These are phyloP conservation scores for Phytophthora crassamura DNA, from an alignment of 352 stramenopile genomes.

Conservation along the genomic window DNA sequence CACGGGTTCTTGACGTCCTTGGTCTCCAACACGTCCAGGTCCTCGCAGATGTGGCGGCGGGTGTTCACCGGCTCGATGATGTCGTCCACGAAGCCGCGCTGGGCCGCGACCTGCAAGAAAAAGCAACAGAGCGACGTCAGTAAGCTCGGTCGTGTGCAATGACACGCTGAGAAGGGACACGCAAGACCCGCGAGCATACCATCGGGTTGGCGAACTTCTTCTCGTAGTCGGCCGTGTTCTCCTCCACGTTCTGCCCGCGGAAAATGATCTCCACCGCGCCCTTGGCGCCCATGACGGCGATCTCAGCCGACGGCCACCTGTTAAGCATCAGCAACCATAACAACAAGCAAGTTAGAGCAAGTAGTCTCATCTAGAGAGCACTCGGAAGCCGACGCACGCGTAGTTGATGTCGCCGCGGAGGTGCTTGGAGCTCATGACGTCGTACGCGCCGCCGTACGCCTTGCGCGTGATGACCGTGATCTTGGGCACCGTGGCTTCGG, in stretches of 20 bases:
- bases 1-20: conserved; percentile 94
- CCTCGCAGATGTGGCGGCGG: conserved; percentile 94
- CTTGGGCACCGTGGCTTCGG: conserved; percentile 98
- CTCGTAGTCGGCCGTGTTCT: conserved; percentile 96
- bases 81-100: conserved; percentile 98
- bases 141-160: conserved; percentile 14
- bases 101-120: conserved; percentile 85
- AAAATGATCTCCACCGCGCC: conserved; percentile 99
- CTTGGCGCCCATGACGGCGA: conserved; percentile 94
- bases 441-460: conserved; percentile 98
- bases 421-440: conserved; percentile 99
- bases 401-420: conserved; percentile 98
- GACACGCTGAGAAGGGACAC: conserved; percentile 8
- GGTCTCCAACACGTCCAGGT: conserved; percentile 94
- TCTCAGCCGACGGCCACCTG: conserved; percentile 80
- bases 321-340: conserved; percentile 4
- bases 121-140: conserved; percentile 15
- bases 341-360: conserved; percentile 20
- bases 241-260: conserved; percentile 94
- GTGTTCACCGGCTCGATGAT: conserved; percentile 97
- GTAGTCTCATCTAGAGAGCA: background rate
- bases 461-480: conserved; percentile 99
- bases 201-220: conserved; percentile 97
- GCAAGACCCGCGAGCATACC: conserved; percentile 38
- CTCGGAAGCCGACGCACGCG: conserved; percentile 61